Evolutionary conservation across 1,284 basidiomycete genomes (phyloP).

Genomic region (Cystobasidium pallidum): DNA sequence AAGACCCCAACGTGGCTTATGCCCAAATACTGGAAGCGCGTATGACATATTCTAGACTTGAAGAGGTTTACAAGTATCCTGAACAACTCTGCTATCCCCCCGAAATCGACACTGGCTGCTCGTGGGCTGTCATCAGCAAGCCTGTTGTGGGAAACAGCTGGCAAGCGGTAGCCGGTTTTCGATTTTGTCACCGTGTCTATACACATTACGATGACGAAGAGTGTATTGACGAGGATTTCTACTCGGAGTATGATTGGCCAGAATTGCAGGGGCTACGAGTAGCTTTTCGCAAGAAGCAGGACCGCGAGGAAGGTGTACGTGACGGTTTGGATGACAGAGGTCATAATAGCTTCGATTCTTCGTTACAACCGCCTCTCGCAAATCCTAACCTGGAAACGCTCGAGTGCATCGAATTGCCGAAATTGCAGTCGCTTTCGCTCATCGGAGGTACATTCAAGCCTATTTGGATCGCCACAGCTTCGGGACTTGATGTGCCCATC

Average conservation of each 20-base stretch:
- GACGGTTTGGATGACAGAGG: neutral
- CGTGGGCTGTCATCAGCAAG: conserved; percentile 12
- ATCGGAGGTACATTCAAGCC: conserved; percentile 16
- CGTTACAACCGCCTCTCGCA: neutral
- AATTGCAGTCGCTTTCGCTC: neutral
- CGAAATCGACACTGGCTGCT: conserved; percentile 8
- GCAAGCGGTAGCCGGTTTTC: neutral
- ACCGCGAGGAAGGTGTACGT: neutral
- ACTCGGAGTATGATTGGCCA: conserved; percentile 5
- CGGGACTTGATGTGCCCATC: neutral
- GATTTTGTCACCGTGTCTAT: conserved; percentile 2
- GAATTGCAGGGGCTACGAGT: neutral
- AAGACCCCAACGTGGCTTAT: neutral
- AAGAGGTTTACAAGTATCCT: conserved; percentile 1
- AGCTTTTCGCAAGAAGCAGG: neutral
- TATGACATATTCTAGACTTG: neutral
- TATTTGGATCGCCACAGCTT: conserved; percentile 3
- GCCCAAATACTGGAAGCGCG: neutral
- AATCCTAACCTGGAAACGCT: neutral
- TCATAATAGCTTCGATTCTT: neutral
- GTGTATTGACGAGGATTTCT: conserved; percentile 8
- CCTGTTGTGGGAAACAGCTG: neutral
- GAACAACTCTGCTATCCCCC: conserved; percentile 8
- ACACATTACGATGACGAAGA: conserved; percentile 4
- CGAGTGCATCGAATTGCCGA: neutral